Evolutionary conservation across 495 filamentous ascomycete species (phyloP).

Genomic region (Halenospora varia): DNA sequence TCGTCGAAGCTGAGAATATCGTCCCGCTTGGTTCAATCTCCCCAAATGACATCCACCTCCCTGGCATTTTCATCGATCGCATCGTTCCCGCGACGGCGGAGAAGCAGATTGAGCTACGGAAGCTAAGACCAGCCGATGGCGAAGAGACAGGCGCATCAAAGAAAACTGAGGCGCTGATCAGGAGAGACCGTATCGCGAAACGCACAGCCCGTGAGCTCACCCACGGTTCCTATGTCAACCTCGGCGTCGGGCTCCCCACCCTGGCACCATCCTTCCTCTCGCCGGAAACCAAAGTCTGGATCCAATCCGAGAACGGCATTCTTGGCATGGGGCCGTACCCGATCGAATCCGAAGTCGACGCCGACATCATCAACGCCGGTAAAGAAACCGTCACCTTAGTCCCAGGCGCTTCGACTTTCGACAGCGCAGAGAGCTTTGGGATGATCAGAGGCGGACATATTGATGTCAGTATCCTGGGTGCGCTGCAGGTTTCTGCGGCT

Average conservation of each 20-base stretch:
- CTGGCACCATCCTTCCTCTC: constrained; percentile 57
- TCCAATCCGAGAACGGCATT: constrained; percentile 94
- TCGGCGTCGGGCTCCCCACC: constrained; percentile 62
- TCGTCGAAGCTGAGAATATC: constrained; percentile 67
- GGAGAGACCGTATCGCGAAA: constrained; percentile 53
- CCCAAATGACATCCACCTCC: constrained; percentile 54
- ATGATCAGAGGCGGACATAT: constrained; percentile 91
- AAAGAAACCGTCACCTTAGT: constrained; percentile 93
- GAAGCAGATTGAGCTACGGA: constrained; percentile 54
- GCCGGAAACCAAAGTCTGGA: constrained; percentile 58
- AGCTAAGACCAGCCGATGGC: constrained; percentile 33
- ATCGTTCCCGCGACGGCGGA: constrained; percentile 53
- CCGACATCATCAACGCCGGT: constrained; percentile 88
- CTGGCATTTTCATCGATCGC: constrained; percentile 60
- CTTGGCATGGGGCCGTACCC: constrained; percentile 70
- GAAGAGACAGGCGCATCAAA: constrained; percentile 18
- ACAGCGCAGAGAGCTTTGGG: constrained; percentile 85
- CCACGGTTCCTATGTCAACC: constrained; percentile 60
- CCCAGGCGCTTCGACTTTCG: constrained; percentile 75
- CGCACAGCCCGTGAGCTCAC: constrained; percentile 59
- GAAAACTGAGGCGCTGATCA: constrained; percentile 31
- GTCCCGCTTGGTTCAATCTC: constrained; percentile 55
- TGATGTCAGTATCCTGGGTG: constrained; percentile 81
- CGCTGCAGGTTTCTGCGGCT: constrained; percentile 80
- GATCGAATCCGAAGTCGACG: constrained; percentile 65